Base-by-base conservation (phyloP, 805 yeast genomes). In the Suhomyces xylopsoci region DNA sequence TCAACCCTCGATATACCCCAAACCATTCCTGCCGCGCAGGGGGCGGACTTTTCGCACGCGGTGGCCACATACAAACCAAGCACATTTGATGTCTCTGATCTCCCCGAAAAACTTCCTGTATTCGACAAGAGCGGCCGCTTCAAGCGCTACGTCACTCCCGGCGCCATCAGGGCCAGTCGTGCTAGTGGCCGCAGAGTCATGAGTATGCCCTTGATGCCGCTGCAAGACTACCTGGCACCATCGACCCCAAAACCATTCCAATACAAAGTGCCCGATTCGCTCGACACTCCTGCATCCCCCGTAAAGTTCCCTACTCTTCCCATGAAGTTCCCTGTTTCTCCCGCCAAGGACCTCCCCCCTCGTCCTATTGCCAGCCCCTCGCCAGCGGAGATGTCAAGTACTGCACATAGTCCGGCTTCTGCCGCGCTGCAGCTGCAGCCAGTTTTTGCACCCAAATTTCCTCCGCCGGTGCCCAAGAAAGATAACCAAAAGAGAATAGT, bases 31-130 rank as follows among this genome's bases (percentile, higher is more conserved):
- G 62, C 74, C 1, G 68, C 68, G 6, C 30, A 32, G 7, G 59
- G 55, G 40, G 47, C 62, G 17, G 76, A 72, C 54, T 50, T 70
- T 19, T 51, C 62, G 9, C 58, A 60, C 36, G 76, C 72, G 9
- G 62, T 68, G 7, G 56, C 55, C 19, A 53, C 69, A 1, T 70
- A 61, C 55, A 54, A 59, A 47, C 74, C 75, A 2, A 66, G 67
- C 10, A 55, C 55, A 9, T 58, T 55, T 49, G 53, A 61, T 2
- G 42, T 57, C 4, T 60, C 55, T 10, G 76, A 73, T 41, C 60
- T 74, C 10, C 77, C 77, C 7, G 55, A 50, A 7, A 53, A 51
- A 10, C 53, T 66, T 9, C 71, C 71, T 17, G 57, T 64, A 1
- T 61, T 62, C 51, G 55, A 59, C 47, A 56, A 53, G 34, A 61